Evolutionary conservation across 202 grass and related monocot genomes (phyloP), one percentile per base, ranked within the genome.

Genomic region (Hordeum pubiflorum): DNA sequence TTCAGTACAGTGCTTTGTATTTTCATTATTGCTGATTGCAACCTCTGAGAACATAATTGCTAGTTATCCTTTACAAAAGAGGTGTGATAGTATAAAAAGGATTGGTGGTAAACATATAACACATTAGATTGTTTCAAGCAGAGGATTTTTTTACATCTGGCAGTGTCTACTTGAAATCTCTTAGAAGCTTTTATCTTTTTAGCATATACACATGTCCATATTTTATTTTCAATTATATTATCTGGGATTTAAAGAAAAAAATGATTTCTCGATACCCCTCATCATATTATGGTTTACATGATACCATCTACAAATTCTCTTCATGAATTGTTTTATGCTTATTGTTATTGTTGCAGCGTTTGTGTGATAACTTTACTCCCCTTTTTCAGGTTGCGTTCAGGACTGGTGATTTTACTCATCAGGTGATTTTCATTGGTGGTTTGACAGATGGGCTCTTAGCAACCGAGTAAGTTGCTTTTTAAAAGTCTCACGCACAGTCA

Each of bases 341-440:
- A 83, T 87, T 70, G 20, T 75, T 57, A 40, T n/a, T 83, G 13
- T 9, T 84, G 22, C 5, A n/a, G 38, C 82, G 18, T 61, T 6
- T 68, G 7, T 81, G 8, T 1, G 4, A 26, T 76, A 77, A 79
- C 11, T 85, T 74, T 24, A 44, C 78, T 40, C 58, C 41, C 81
- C 57, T 80, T 48, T 88, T 83, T 78, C 68, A 99, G 92, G 91
- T 93, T 48, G 97, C 97, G 54, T 93, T 99, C 76, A 93, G 74
- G 91, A 93, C 89, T 69, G 89, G 89, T 58, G 91, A 99, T 76
- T 99, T 96, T 83, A 99, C 75, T 46, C 97, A 93, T 34, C 97
- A 99, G 83, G 89, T 96, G 32, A 89, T 99, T 74, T 96, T 99
- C 64, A 79, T 99, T 66, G 97, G 97, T 84, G 97, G 97, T 70